These are phyloP conservation scores for Perilla frutescens DNA, from an alignment of 257 asterid genomes.

Conservation along the genomic window DNA sequence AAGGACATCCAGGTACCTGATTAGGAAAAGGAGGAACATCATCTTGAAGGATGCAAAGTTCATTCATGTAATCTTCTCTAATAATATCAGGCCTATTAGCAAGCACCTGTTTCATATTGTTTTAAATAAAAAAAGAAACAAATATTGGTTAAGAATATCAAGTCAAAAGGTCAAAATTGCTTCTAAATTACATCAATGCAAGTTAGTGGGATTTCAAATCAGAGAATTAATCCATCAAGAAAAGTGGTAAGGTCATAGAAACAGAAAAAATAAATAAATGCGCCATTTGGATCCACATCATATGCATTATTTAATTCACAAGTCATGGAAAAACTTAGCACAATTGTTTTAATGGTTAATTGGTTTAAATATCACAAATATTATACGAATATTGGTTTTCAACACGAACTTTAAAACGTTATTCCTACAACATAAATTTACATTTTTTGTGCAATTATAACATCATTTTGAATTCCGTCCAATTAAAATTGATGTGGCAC, in stretches of 20 bases:
- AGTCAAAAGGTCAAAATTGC: background rate
- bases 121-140: background rate
- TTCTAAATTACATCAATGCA: constrained; percentile 20
- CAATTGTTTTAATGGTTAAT: too few relatives aligned
- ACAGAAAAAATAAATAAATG: background rate
- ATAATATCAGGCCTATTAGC: constrained; percentile 99
- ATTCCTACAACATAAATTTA: too few relatives aligned
- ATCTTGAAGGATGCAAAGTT: constrained; percentile 99
- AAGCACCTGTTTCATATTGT: constrained; percentile 60
- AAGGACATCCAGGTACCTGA: constrained; percentile 66
- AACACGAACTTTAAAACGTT: too few relatives aligned
- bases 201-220: constrained; percentile 16
- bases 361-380: too few relatives aligned
- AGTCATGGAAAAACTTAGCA: background rate
- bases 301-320: background rate
- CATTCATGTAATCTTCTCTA: constrained; percentile 98
- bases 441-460: too few relatives aligned
- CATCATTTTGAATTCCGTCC: too few relatives aligned
- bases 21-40: constrained; percentile 98
- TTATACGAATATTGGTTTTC: too few relatives aligned
- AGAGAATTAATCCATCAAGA: constrained; percentile 13
- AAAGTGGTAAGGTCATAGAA: background rate
- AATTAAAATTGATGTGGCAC: too few relatives aligned
- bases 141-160: constrained; percentile 26
- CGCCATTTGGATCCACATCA: constrained; percentile 8